phyloP scores from a whole-genome alignment of 108 stramenopile species.

The Seminavis robusta region DNA sequence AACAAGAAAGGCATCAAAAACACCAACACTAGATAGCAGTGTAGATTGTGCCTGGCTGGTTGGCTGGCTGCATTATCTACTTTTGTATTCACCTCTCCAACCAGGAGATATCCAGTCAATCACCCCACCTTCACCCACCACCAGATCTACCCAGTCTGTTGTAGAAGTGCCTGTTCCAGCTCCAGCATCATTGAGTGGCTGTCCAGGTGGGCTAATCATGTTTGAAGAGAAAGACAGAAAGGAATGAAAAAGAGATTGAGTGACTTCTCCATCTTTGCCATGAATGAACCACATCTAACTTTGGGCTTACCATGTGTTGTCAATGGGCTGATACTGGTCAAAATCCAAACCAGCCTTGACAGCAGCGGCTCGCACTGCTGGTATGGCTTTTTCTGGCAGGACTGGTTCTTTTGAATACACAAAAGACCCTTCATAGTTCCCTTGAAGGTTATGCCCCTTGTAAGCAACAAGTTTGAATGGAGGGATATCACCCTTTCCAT shows the following conservation, averaged over 20 bases:
- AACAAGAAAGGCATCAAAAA: no score
- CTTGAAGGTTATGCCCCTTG: conserved; percentile 94
- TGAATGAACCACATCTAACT: conserved; percentile 5
- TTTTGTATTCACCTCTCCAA: conserved; percentile 85
- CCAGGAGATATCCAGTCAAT: conserved; percentile 87
- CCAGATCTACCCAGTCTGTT: conserved; percentile 79
- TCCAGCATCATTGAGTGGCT: conserved; percentile 60
- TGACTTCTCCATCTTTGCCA: background rate
- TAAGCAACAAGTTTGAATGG: conserved; percentile 89
- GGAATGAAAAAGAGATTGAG: background rate
- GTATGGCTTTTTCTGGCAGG: conserved; percentile 66
- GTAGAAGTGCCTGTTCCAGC: conserved; percentile 82
- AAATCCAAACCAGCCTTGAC: conserved; percentile 74
- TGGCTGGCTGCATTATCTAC: no score
- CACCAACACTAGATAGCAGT: no score
- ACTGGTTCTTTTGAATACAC: conserved; percentile 83
- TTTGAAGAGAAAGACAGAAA: no score
- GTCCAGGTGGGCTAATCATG: conserved; percentile 37
- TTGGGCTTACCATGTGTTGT: conserved; percentile 83
- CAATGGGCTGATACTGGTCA: conserved; percentile 64
- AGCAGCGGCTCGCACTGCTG: conserved; percentile 77
- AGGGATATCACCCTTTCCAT: conserved; percentile 63
- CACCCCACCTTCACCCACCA: conserved; percentile 82
- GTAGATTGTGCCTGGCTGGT: no score
- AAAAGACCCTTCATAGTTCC: conserved; percentile 94